phyloP scores from a whole-genome alignment of 306 rosid genomes.

The Cucurbita argyrosperma region DNA sequence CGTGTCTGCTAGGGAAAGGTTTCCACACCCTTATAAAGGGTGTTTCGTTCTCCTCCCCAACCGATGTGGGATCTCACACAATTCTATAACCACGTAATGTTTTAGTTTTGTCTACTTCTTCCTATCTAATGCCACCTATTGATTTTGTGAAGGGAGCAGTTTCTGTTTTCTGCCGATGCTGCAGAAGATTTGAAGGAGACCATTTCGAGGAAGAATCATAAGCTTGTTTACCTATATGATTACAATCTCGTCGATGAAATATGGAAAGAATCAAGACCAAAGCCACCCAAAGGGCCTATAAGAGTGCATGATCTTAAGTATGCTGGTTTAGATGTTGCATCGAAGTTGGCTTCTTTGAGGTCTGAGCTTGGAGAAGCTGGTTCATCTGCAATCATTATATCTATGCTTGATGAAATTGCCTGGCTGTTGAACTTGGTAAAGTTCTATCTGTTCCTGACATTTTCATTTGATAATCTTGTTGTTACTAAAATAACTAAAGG shows the following conservation, averaged over 20 bases:
- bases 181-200: conserved; percentile 71
- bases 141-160: conserved; percentile 89
- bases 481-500: background rate
- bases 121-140: conserved; percentile 37
- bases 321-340: conserved; percentile 73
- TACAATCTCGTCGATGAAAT: conserved; percentile 77
- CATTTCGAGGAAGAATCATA: conserved; percentile 58
- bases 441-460: background rate
- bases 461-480: background rate
- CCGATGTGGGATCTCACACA: too few species aligned
- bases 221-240: conserved; percentile 59
- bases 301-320: conserved; percentile 69
- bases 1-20: too few species aligned
- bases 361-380: conserved; percentile 52
- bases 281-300: conserved; percentile 44
- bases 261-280: conserved; percentile 71
- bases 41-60: too few species aligned
- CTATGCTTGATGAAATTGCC: conserved; percentile 92
- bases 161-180: conserved; percentile 86
- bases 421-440: conserved; percentile 94
- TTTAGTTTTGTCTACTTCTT: conserved; percentile 6
- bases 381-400: conserved; percentile 70
- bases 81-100: background rate
- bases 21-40: too few species aligned
- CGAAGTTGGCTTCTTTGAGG: conserved; percentile 65